A percentile compares a stretch with the other conserved stretches of the same genome.
phyloP scores from a whole-genome alignment of 202 grass and related monocot species.

The Bolboschoenoplectus hybrid region DNA sequence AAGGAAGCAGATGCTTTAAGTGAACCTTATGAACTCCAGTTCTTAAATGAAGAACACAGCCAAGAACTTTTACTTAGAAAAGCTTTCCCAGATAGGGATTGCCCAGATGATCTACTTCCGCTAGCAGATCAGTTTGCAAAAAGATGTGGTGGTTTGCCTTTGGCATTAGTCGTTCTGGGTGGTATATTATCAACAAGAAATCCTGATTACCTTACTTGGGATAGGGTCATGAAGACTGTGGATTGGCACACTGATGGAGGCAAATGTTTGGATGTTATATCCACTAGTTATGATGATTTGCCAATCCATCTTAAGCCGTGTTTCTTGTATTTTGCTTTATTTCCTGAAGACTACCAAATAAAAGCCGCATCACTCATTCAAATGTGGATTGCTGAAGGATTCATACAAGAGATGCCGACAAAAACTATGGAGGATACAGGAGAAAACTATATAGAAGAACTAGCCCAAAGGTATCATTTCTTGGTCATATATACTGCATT shows the following conservation, averaged over 20 bases:
- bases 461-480: conserved; percentile 16
- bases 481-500: not conserved
- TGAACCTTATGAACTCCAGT: not conserved
- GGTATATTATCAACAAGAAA: conserved; percentile 10
- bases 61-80: conserved; percentile 3
- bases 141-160: conserved; percentile 16
- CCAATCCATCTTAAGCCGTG: conserved; percentile 2
- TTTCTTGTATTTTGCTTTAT: conserved; percentile 14
- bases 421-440: conserved; percentile 24
- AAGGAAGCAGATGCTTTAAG: conserved; percentile 38
- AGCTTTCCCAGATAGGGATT: not conserved
- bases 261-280: not conserved
- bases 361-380: not conserved
- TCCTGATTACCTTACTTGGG: not conserved
- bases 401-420: not conserved
- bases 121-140: not conserved
- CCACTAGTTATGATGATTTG: conserved; percentile 18
- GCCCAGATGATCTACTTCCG: not conserved
- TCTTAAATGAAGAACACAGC: not conserved
- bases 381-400: conserved; percentile 36
- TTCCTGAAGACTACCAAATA: not conserved
- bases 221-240: not conserved
- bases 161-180: conserved; percentile 8
- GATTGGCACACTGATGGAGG: conserved; percentile 28
- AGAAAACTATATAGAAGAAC: conserved; percentile 18